phyloP scores from a whole-genome alignment of 805 yeast species.

The Wickerhamomyces queroliae region DNA sequence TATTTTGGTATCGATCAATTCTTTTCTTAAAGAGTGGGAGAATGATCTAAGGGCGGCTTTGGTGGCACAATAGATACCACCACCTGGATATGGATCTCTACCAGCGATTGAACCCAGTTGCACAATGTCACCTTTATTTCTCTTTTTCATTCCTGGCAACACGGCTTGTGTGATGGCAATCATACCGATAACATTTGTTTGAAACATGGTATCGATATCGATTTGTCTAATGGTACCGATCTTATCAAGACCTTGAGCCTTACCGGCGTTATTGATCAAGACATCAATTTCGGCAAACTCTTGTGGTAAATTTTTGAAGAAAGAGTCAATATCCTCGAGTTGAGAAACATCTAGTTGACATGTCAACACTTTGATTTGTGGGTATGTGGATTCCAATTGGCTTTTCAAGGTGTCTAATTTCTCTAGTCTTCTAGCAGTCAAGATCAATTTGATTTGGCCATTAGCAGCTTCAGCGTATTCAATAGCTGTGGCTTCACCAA shows the following conservation, averaged over 20 bases:
- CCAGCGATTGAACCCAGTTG: conserved; percentile 81
- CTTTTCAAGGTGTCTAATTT: conserved; percentile 46
- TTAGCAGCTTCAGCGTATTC: conserved; percentile 78
- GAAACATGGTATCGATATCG: conserved; percentile 74
- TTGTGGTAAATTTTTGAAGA: conserved; percentile 46
- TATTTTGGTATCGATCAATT: conserved; percentile 60
- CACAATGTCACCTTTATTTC: conserved; percentile 67
- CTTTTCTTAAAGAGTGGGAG: conserved; percentile 68
- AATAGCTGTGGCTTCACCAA: conserved; percentile 86
- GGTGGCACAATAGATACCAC: conserved; percentile 72
- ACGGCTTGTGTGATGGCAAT: conserved; percentile 78
- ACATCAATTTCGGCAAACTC: conserved; percentile 60
- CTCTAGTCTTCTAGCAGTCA: conserved; percentile 74
- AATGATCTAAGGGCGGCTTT: conserved; percentile 73
- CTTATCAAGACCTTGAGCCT: conserved; percentile 74
- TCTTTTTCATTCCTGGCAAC: conserved; percentile 61
- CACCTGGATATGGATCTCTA: conserved; percentile 75
- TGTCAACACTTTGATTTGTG: conserved; percentile 38
- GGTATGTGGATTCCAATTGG: conserved; percentile 40
- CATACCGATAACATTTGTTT: conserved; percentile 84
- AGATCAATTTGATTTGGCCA: conserved; percentile 63
- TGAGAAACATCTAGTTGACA: conserved; percentile 54
- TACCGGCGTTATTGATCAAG: conserved; percentile 68
- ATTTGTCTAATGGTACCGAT: conserved; percentile 63
- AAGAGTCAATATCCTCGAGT: conserved; percentile 42